phyloP scores from a whole-genome alignment of 73 alveolate species.

The Paramecium pentaurelia region DNA sequence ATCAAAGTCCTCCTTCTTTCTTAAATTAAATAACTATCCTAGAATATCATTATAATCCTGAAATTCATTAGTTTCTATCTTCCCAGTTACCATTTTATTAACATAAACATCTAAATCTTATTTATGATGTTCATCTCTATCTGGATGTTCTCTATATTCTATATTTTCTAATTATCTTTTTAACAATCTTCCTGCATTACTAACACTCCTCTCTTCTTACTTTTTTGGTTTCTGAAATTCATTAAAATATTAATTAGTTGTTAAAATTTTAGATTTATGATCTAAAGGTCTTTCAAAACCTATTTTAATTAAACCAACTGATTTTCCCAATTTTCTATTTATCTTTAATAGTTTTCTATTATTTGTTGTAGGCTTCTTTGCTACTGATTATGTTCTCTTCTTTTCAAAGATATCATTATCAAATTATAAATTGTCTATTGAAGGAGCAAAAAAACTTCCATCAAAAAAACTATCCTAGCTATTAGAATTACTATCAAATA shows the following conservation, averaged over 20 bases:
- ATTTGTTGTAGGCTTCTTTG: neutral
- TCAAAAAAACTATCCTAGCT: conserved; percentile 15
- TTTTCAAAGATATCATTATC: conserved; percentile 6
- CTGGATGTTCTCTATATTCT: conserved; percentile 39
- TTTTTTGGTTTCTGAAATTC: neutral
- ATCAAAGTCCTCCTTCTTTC: conserved; percentile 31
- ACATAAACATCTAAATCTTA: conserved; percentile 46
- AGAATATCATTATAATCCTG: neutral
- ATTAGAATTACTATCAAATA: neutral
- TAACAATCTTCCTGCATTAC: neutral
- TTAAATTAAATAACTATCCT: neutral
- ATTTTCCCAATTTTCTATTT: neutral
- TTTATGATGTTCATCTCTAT: conserved; percentile 19
- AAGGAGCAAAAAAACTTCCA: conserved; percentile 43
- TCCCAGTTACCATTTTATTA: neutral
- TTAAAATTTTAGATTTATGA: neutral
- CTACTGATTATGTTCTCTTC: neutral
- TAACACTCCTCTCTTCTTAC: neutral
- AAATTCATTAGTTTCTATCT: neutral
- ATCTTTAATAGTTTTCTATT: neutral
- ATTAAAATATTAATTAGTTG: neutral
- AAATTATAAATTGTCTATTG: neutral
- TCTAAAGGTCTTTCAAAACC: conserved; percentile 12
- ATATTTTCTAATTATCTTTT: neutral
- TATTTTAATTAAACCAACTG: conserved; percentile 12